Percentiles rank a stretch among this genome's conserved stretches.
phyloP scores from a whole-genome alignment of 805 yeast species.

The Saturnispora serradocipensis region DNA sequence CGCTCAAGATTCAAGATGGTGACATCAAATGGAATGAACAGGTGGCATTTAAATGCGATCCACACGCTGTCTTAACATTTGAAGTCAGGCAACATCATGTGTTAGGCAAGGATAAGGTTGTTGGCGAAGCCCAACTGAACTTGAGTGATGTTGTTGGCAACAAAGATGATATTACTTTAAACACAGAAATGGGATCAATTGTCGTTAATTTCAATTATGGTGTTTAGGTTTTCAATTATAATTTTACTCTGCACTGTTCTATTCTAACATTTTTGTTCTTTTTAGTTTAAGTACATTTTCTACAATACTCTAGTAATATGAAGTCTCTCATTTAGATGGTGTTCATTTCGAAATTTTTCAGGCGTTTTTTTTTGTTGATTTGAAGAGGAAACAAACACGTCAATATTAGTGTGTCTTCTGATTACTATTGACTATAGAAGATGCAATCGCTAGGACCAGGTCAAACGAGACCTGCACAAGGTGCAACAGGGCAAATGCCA shows the following conservation, averaged over 20 bases:
- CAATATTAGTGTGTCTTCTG: neutral
- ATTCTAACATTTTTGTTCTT: neutral
- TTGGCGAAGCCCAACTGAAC: neutral
- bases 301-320: neutral
- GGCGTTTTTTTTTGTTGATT: neutral
- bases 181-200: slow-evolving; percentile 1
- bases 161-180: neutral
- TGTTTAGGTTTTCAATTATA: neutral
- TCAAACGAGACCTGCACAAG: neutral
- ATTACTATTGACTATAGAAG: neutral
- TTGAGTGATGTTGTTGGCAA: slow-evolving; percentile 4
- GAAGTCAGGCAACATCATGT: slow-evolving; percentile 58
- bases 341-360: neutral
- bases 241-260: neutral
- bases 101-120: slow-evolving; percentile 48
- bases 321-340: neutral
- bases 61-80: slow-evolving; percentile 52
- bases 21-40: slow-evolving; percentile 51
- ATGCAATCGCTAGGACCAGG: neutral
- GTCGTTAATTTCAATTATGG: slow-evolving; percentile 5
- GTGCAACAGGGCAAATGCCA: neutral
- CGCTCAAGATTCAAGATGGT: slow-evolving; percentile 40
- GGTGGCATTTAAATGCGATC: slow-evolving; percentile 55
- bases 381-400: neutral
- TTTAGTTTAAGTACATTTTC: too few species aligned